phyloP scores from a whole-genome alignment of 352 stramenopile genomes.

The Globisporangium okanoganense region DNA sequence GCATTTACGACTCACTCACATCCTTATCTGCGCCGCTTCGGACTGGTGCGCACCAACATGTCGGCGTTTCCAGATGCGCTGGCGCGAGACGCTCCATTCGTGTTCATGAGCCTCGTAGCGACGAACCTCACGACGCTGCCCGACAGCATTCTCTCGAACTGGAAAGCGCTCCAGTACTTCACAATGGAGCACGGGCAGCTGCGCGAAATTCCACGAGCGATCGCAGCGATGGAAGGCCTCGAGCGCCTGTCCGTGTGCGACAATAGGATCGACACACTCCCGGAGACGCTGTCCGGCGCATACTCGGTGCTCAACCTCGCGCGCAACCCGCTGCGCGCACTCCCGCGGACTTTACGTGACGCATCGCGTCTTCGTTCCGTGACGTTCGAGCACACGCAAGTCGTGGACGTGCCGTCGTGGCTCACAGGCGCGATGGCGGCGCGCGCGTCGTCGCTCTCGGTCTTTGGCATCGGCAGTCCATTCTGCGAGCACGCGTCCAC shows the following conservation, averaged over 20 bases:
- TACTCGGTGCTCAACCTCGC: conserved; percentile 8
- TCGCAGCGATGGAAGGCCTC: conserved; percentile 1
- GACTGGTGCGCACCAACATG: conserved; percentile 5
- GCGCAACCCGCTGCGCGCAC: conserved; percentile 5
- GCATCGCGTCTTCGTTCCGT: neutral
- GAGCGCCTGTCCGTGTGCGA: conserved; percentile 11
- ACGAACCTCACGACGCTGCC: conserved; percentile 11
- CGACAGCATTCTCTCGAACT: conserved; percentile 4
- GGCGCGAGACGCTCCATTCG: conserved; percentile 8
- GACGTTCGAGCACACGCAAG: conserved; percentile 9
- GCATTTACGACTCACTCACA: conserved; percentile 1
- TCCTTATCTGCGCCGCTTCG: neutral
- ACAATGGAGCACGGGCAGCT: conserved; percentile 13
- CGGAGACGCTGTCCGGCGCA: neutral
- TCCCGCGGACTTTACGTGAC: neutral
- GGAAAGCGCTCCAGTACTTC: conserved; percentile 7
- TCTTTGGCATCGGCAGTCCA: neutral
- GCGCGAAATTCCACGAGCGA: conserved; percentile 2
- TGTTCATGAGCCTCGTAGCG: conserved; percentile 10
- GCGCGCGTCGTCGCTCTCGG: neutral
- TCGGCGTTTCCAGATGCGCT: conserved; percentile 6
- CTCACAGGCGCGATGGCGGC: neutral
- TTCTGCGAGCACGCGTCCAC: neutral
- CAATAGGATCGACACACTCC: conserved; percentile 7
- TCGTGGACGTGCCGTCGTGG: conserved; percentile 1